phyloP scores from a whole-genome alignment of 129 eudicot genomes.

The Lactuca sativa region DNA sequence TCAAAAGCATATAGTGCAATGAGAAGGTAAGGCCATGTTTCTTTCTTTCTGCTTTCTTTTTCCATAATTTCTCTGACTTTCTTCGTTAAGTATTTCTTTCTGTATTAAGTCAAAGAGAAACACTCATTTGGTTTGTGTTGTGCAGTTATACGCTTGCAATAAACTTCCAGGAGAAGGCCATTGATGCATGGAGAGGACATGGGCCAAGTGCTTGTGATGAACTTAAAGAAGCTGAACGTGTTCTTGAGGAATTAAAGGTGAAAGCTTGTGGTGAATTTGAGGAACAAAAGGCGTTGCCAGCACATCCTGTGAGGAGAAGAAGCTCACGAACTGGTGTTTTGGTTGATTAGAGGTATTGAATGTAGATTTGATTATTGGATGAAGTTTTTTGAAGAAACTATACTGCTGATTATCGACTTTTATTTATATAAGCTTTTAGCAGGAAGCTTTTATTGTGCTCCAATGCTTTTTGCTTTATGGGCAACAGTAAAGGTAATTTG shows the following conservation, averaged over 20 bases:
- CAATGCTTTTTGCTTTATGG: neutral
- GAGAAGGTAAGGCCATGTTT: slow-evolving; percentile 51
- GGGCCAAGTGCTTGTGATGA: slow-evolving; percentile 73
- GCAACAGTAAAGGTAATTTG: slow-evolving; percentile 12
- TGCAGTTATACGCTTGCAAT: slow-evolving; percentile 82
- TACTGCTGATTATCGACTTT: neutral
- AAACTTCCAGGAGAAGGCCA: slow-evolving; percentile 75
- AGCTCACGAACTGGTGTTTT: slow-evolving; percentile 32
- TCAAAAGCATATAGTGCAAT: slow-evolving; percentile 90
- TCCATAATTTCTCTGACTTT: neutral
- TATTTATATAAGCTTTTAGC: slow-evolving; percentile 13
- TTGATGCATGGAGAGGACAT: slow-evolving; percentile 77
- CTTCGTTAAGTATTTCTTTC: too few species aligned
- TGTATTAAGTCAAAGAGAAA: neutral
- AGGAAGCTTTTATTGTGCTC: slow-evolving; percentile 13
- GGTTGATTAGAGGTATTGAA: slow-evolving; percentile 21
- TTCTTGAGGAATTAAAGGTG: slow-evolving; percentile 60
- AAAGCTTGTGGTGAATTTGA: slow-evolving; percentile 46
- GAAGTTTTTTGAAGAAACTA: slow-evolving; percentile 12
- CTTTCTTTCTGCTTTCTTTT: neutral
- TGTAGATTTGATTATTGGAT: slow-evolving; percentile 6
- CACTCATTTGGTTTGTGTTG: slow-evolving; percentile 17
- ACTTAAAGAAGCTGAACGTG: slow-evolving; percentile 63
- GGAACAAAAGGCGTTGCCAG: slow-evolving; percentile 49
- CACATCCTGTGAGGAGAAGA: slow-evolving; percentile 35